Base-by-base conservation (phyloP, 2,329 filamentous ascomycete species). In the Colletotrichum ledebouriae region DNA sequence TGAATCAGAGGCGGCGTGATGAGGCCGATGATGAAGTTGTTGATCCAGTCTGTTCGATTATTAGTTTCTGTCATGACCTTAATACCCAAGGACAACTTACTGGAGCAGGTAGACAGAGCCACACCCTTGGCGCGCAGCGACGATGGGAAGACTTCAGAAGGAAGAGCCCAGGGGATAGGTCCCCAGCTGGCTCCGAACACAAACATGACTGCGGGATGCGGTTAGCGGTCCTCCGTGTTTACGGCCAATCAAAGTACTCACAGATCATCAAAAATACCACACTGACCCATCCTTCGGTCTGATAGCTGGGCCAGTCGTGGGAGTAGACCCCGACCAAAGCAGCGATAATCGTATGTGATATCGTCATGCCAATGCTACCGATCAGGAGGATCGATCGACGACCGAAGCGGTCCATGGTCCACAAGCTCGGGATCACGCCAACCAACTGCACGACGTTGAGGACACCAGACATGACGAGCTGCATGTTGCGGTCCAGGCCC, bases 151-250 rank as follows among this genome's bases (percentile, higher is more conserved):
- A 82, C 78, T 70, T 83, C 81, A 0, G 76, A 75, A 6, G 76
- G 77, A 56, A 81, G 79, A 0, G 77, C 73, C 78, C 77, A 79
- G 0, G 76, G 76, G 15, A 86, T 83, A 56, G 84, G 82, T 15
- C 83, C 86, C 85, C 87, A 91, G 0, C 83, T 84, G 0, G 83
- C 84, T 2, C 87, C 88, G 68, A 90, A 92, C 2, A 80, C 77
- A 44, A 88, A 74, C 82, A 90, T 89, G 74, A 39, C 37, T 39
- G 37, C 37, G 13, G 0, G 10, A 12, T 39, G 10, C 13, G 37
- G 37, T 39, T 39, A 39, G 37, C 37, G 37, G 5, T 39, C 15
- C 6, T 39, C 5, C 11, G 13, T 39, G 37, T 11, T 2, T 39
- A 15, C 37, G 11, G 13, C 4, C 10, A 9, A 39, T 6, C 13